These are phyloP conservation scores for Hortiboletus flavorubellus DNA, from an alignment of 768 basidiomycete genomes.

Conservation along the genomic window DNA sequence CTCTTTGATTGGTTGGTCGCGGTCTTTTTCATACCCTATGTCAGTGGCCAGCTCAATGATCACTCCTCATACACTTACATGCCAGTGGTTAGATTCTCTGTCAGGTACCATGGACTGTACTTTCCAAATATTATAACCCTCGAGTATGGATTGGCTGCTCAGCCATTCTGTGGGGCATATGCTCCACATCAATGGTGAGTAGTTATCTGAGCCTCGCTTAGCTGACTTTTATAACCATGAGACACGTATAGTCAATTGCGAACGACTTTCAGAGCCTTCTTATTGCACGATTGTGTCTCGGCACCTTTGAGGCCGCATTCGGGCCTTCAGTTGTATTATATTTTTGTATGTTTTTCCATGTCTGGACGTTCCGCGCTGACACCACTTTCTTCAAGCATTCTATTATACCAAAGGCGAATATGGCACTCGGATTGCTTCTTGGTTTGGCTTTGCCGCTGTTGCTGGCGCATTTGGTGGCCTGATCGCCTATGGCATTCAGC, in stretches of 20 bases:
- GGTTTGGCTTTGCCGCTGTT: slow-evolving; percentile 56
- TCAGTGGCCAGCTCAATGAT: slow-evolving; percentile 27
- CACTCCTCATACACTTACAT: not conserved
- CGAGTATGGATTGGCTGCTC: slow-evolving; percentile 65
- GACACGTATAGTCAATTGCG: slow-evolving; percentile 21
- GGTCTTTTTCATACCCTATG: slow-evolving; percentile 78
- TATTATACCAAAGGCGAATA: slow-evolving; percentile 49
- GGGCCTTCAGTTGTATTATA: slow-evolving; percentile 33
- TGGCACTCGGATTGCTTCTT: slow-evolving; percentile 46
- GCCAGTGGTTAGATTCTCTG: slow-evolving; percentile 51
- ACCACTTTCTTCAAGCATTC: slow-evolving; percentile 33
- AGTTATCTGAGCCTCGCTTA: not conserved
- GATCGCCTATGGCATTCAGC: slow-evolving; percentile 50
- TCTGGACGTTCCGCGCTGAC: slow-evolving; percentile 14
- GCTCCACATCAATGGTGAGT: slow-evolving; percentile 66
- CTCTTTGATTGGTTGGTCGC: slow-evolving; percentile 80
- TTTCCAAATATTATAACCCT: slow-evolving; percentile 68
- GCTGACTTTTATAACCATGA: not conserved
- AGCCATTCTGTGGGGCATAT: slow-evolving; percentile 70
- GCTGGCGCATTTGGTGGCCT: slow-evolving; percentile 57
- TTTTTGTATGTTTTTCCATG: slow-evolving; percentile 17
- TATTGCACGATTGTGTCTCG: slow-evolving; percentile 30
- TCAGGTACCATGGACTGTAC: slow-evolving; percentile 65
- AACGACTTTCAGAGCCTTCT: slow-evolving; percentile 28
- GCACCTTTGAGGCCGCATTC: slow-evolving; percentile 35